phyloP scores from a whole-genome alignment of 768 basidiomycete genomes.

The Mycena chlorophos region DNA sequence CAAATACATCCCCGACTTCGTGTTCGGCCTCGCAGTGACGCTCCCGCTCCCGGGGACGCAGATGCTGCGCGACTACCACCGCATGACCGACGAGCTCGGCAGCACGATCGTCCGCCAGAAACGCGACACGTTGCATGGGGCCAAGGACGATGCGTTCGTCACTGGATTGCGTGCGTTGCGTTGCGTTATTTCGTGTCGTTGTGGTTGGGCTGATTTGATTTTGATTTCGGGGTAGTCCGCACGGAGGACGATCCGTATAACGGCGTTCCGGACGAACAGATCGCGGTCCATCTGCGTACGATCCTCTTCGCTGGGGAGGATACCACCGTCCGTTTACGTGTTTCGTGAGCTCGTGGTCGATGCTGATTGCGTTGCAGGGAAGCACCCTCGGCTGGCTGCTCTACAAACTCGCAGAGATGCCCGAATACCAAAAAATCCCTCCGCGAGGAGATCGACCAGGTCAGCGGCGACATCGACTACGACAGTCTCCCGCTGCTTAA shows the following conservation, averaged over 20 bases:
- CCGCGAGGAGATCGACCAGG: constrained; percentile 8
- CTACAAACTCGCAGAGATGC: constrained; percentile 9
- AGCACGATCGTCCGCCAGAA: neutral
- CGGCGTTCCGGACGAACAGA: constrained; percentile 1
- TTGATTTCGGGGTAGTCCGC: neutral
- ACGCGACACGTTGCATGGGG: neutral
- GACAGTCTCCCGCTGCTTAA: constrained; percentile 14
- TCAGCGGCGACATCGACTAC: constrained; percentile 2
- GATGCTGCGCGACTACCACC: constrained; percentile 1
- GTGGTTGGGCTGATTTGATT: too few relatives aligned
- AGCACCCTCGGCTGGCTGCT: constrained; percentile 3
- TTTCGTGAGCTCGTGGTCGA: neutral
- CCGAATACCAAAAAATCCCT: constrained; percentile 9
- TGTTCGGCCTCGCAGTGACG: neutral
- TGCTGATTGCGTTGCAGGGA: neutral
- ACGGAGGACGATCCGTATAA: neutral
- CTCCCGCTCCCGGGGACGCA: neutral
- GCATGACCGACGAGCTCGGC: neutral
- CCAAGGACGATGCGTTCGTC: neutral
- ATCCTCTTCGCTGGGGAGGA: constrained; percentile 2
- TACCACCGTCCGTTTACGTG: neutral
- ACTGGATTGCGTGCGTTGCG: neutral
- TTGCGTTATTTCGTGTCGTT: too few relatives aligned
- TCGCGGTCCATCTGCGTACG: constrained; percentile 3
- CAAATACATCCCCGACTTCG: constrained; percentile 2